Evolutionary conservation across 768 basidiomycete genomes (phyloP).

Genomic region (Udeniomyces megalosporus): DNA sequence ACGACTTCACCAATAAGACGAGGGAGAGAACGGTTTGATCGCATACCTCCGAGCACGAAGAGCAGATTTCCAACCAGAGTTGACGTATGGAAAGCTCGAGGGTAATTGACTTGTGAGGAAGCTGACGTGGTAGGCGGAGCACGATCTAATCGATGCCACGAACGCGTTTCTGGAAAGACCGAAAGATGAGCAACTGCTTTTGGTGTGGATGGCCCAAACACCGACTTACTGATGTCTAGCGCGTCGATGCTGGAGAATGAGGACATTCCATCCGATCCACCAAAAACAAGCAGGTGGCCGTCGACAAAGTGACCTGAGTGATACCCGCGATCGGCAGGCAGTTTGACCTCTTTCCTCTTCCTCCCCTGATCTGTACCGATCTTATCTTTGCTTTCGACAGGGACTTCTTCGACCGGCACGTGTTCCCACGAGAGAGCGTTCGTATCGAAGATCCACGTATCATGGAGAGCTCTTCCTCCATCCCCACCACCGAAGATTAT

Average conservation of each 20-base stretch:
- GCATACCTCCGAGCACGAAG: too few relatives aligned
- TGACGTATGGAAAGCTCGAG: too few relatives aligned
- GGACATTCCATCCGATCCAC: slow-evolving; percentile 78
- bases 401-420: slow-evolving; percentile 23
- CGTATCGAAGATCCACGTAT: slow-evolving; percentile 70
- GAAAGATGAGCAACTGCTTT: too few relatives aligned
- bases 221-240: slow-evolving; percentile 56
- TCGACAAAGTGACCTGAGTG: slow-evolving; percentile 79
- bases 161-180: background rate
- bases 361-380: too few relatives aligned
- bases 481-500: slow-evolving; percentile 92
- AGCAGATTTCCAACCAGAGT: too few relatives aligned
- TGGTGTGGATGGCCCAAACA: too few relatives aligned
- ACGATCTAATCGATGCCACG: background rate
- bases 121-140: too few relatives aligned
- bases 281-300: slow-evolving; percentile 70
- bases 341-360: background rate
- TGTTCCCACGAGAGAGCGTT: slow-evolving; percentile 44
- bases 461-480: slow-evolving; percentile 73
- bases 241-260: slow-evolving; percentile 81
- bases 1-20: too few relatives aligned
- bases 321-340: slow-evolving; percentile 40
- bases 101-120: too few relatives aligned
- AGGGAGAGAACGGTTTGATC: too few relatives aligned
- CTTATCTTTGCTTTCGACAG: background rate